Conservation (phyloP, 1,284 basidiomycete species). For the Microbotryum silenes-acaulis region DNA sequence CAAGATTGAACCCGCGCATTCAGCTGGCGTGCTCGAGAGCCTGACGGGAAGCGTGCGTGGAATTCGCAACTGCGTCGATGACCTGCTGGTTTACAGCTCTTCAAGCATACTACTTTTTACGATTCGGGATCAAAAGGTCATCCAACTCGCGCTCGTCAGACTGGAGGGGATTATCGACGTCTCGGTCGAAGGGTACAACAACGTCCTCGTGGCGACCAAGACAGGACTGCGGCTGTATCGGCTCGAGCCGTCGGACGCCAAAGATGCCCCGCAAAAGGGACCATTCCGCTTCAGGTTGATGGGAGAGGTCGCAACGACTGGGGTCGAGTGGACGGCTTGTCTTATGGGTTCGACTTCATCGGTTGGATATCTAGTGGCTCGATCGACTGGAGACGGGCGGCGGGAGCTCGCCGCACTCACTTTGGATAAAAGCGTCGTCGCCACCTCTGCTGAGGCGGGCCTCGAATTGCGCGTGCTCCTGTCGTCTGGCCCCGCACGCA, state of each 20-base stretch:
- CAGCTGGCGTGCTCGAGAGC: slow-evolving; percentile 3
- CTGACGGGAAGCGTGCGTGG: background rate
- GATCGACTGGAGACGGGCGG: no score
- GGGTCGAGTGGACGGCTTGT: no score
- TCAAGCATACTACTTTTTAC: slow-evolving; percentile 1
- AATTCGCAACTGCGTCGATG: slow-evolving; percentile 1
- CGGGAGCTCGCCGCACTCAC: no score
- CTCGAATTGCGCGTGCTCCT: no score
- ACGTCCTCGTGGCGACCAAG: background rate
- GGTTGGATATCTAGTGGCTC: no score
- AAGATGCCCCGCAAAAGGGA: background rate
- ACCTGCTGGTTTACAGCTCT: slow-evolving; percentile 4
- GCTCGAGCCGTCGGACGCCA: background rate
- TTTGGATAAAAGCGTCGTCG: no score
- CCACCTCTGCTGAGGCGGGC: no score
- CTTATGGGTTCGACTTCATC: no score
- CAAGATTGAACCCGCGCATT: background rate
- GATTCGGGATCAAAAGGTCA: background rate
- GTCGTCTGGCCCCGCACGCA: no score
- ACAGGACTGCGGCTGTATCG: background rate
- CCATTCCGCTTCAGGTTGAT: no score
- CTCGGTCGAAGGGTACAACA: background rate
- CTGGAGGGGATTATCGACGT: background rate
- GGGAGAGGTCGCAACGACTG: no score
- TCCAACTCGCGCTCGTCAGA: background rate